Evolutionary conservation across 1,284 basidiomycete genomes (phyloP), one percentile per base, ranked within the genome.

Genomic region (Leccinum pseudoinsigne): DNA sequence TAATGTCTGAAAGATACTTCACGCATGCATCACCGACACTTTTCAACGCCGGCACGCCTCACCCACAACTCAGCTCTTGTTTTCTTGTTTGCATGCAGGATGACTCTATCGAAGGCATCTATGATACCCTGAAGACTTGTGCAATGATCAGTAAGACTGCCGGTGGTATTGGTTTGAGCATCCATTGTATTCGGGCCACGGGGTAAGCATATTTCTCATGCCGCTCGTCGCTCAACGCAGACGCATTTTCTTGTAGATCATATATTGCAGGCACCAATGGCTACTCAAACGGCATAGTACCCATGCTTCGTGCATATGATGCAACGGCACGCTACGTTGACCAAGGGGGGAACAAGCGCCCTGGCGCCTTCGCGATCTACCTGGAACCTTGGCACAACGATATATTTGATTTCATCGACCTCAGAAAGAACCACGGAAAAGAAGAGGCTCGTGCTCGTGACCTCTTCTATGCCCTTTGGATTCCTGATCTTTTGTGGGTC

Each of bases 61-160:
- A 94, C 75, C 88, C 96, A 42, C 97, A 99, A 77, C 85, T 99
- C 66, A 95, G 93, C 68, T 98, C 96, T 5, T 99, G 97, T 82
- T 99, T 99, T 87, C 87, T 99, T 61, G 92, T 99, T 60, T 90
- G 89, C 73, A 98, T 99, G 96, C 96, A 96, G 80, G 96, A 98
- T 50, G 97, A 99, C 78, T 98, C 95, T 8, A 99, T 99, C 68
- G 97, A 99, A 71, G 97, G 97, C 51, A 99, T 99, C 77, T 99
- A 99, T 78, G 96, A 98, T 75, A 99, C 97, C 1, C 85, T 99
- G 71, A 99, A 98, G 84, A 94, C 89, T 66, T 99, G 97, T 75
- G 97, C 97, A 2, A 96, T 98, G 93, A 99, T 99, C 78, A 97
- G 94, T 75, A 99, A 99, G 84, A 97, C 95, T 26, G 97, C 97